Conservation (phyloP, 1,284 basidiomycete genomes). For the Thecaphora frezii region DNA sequence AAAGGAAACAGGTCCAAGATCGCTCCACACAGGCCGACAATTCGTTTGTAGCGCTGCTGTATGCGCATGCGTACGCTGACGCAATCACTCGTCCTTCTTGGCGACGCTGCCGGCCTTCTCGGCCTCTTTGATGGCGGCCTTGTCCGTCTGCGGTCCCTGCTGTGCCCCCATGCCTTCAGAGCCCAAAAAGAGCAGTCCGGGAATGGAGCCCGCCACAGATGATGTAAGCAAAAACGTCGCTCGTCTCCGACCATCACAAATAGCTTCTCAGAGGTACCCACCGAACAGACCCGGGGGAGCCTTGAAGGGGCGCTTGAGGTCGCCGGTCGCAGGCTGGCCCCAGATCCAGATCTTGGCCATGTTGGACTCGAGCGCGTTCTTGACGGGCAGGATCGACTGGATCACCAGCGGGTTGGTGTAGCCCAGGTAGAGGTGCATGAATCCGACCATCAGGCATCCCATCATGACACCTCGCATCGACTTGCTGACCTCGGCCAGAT, state of each 20-base stretch:
- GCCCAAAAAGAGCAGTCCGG: too few species aligned
- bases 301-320: conserved; percentile 90
- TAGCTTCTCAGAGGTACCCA: conserved; percentile 39
- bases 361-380: conserved; percentile 58
- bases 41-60: too few species aligned
- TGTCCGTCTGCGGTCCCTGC: conserved; percentile 70
- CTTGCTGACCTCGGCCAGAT: conserved; percentile 83
- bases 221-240: too few species aligned
- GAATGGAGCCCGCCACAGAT: too few species aligned
- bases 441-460: conserved; percentile 58
- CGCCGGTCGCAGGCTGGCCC: conserved; percentile 69
- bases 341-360: conserved; percentile 58
- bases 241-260: too few species aligned
- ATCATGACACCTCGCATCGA: conserved; percentile 66
- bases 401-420: conserved; percentile 59
- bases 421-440: conserved; percentile 58
- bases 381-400: conserved; percentile 56
- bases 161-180: conserved; percentile 15
- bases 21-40: too few species aligned
- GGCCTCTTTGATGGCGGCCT: conserved; percentile 79
- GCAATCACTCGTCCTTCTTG: conserved; percentile 74
- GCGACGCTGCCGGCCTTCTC: conserved; percentile 71
- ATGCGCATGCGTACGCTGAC: too few species aligned
- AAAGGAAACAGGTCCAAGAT: too few species aligned
- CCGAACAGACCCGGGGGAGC: conserved; percentile 71